phyloP scores from a whole-genome alignment of 495 filamentous ascomycete genomes.

The Trichodelitschia bisporula region DNA sequence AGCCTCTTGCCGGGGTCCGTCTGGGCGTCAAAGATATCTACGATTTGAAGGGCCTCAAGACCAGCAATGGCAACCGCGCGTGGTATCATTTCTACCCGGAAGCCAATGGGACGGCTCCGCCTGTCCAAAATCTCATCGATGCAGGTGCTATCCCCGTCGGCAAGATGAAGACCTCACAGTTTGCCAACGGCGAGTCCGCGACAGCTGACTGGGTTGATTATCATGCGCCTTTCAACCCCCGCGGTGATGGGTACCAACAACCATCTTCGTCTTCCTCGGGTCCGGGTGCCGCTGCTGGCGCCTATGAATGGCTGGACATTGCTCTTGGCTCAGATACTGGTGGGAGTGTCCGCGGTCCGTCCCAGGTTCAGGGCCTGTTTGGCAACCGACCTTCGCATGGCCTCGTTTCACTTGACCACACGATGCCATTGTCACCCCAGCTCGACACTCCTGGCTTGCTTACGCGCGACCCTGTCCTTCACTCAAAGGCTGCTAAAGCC shows the following conservation, averaged over 20 bases:
- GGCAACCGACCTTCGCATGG: slow-evolving; percentile 26
- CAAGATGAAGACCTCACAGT: slow-evolving; percentile 32
- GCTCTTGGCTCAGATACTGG: slow-evolving; percentile 18
- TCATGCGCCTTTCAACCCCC: slow-evolving; percentile 14
- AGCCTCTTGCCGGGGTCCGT: slow-evolving; percentile 19
- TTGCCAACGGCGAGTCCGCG: slow-evolving; percentile 28
- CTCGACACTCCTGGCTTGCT: slow-evolving; percentile 23
- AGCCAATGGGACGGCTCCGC: slow-evolving; percentile 19
- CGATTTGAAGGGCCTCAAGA: slow-evolving; percentile 27
- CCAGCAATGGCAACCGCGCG: slow-evolving; percentile 27
- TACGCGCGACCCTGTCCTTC: slow-evolving; percentile 8
- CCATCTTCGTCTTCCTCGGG: slow-evolving; percentile 12
- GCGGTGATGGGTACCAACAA: slow-evolving; percentile 17
- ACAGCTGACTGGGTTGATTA: slow-evolving; percentile 30
- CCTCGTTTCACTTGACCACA: slow-evolving; percentile 18
- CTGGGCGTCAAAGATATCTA: slow-evolving; percentile 39
- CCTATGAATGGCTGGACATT: slow-evolving; percentile 15
- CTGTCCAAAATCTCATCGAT: slow-evolving; percentile 30
- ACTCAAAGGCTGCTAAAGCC: slow-evolving; percentile 7
- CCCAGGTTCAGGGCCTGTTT: slow-evolving; percentile 22
- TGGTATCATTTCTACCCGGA: slow-evolving; percentile 28
- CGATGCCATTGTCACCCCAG: slow-evolving; percentile 21
- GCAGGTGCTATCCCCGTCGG: slow-evolving; percentile 34
- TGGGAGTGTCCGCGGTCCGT: slow-evolving; percentile 22
- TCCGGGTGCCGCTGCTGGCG: slow-evolving; percentile 9